Percentiles rank a stretch among this genome's conserved stretches.
Conservation (phyloP, 495 filamentous ascomycete species). For the Podospora australis region DNA sequence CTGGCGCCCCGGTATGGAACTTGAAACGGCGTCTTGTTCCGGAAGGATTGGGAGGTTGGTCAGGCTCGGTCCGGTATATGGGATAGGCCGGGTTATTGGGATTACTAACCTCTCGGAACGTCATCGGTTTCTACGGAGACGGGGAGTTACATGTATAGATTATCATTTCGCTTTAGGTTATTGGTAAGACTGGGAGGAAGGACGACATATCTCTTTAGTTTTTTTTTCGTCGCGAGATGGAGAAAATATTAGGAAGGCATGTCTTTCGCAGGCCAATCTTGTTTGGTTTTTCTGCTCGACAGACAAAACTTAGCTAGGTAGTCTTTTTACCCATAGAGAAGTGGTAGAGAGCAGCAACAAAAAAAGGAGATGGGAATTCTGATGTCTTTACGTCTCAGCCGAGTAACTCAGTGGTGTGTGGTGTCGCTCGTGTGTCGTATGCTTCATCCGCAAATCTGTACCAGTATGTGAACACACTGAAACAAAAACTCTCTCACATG, state of each 20-base stretch:
- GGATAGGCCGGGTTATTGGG: neutral
- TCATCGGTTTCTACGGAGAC: neutral
- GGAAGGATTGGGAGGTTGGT: neutral
- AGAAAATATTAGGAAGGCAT: neutral
- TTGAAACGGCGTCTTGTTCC: too few relatives aligned
- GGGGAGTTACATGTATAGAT: slow-evolving; percentile 14
- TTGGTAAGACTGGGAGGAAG: neutral
- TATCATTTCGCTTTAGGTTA: slow-evolving; percentile 10
- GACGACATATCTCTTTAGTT: slow-evolving; percentile 4
- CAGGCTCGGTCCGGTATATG: neutral
- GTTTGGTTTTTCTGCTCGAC: neutral
- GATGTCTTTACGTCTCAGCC: too few relatives aligned
- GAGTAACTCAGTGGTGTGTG: too few relatives aligned
- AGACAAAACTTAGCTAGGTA: neutral
- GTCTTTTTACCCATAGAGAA: neutral
- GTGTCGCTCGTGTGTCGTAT: too few relatives aligned
- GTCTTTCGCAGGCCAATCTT: neutral
- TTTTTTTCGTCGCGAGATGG: neutral
- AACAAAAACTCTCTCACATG: too few relatives aligned
- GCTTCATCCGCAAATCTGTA: too few relatives aligned
- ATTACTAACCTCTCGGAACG: neutral
- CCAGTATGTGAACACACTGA: too few relatives aligned
- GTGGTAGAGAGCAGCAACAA: neutral
- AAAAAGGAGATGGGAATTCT: neutral
- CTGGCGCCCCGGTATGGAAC: too few relatives aligned